Conservation (phyloP, 192 early-diverging fungal genomes). For the Coemansia sp. region DNA sequence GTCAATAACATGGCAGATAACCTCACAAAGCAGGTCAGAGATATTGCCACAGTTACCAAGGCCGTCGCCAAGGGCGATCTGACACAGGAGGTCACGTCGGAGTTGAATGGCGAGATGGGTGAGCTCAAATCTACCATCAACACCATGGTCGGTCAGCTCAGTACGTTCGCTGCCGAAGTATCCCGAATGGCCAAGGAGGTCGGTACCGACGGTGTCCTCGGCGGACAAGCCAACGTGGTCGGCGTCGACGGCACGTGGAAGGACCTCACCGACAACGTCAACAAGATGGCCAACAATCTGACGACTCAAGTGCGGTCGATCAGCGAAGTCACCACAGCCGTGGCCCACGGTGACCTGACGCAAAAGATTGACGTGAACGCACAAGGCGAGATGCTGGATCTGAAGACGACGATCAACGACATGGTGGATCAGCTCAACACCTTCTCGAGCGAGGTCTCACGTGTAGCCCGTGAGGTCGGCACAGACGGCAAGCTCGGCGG, state of each 20-base stretch:
- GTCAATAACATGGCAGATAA: slow-evolving; percentile 60
- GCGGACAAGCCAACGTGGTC: slow-evolving; percentile 61
- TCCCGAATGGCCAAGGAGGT: slow-evolving; percentile 66
- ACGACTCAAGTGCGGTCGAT: slow-evolving; percentile 68
- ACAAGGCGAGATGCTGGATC: slow-evolving; percentile 58
- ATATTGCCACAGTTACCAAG: slow-evolving; percentile 61
- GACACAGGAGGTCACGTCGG: slow-evolving; percentile 19
- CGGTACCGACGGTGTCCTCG: slow-evolving; percentile 65
- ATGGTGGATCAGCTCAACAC: slow-evolving; percentile 66
- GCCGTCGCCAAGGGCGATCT: slow-evolving; percentile 58
- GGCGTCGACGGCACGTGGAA: slow-evolving; percentile 66
- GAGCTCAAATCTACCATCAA: slow-evolving; percentile 56
- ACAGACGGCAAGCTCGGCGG: slow-evolving; percentile 67
- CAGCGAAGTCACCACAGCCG: slow-evolving; percentile 62
- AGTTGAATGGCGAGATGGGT: slow-evolving; percentile 56
- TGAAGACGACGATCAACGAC: slow-evolving; percentile 62
- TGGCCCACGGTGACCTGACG: slow-evolving; percentile 61
- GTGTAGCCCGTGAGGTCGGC: slow-evolving; percentile 62
- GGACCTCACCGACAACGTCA: slow-evolving; percentile 67
- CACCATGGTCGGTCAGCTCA: slow-evolving; percentile 63
- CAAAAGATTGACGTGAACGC: slow-evolving; percentile 57
- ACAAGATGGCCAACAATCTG: slow-evolving; percentile 67
- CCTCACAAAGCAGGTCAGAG: slow-evolving; percentile 63
- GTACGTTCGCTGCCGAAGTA: slow-evolving; percentile 64
- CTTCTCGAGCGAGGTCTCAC: slow-evolving; percentile 63